These are phyloP conservation scores for Fusarium cicatricum DNA, from an alignment of 2,329 filamentous ascomycete genomes.

Conservation along the genomic window DNA sequence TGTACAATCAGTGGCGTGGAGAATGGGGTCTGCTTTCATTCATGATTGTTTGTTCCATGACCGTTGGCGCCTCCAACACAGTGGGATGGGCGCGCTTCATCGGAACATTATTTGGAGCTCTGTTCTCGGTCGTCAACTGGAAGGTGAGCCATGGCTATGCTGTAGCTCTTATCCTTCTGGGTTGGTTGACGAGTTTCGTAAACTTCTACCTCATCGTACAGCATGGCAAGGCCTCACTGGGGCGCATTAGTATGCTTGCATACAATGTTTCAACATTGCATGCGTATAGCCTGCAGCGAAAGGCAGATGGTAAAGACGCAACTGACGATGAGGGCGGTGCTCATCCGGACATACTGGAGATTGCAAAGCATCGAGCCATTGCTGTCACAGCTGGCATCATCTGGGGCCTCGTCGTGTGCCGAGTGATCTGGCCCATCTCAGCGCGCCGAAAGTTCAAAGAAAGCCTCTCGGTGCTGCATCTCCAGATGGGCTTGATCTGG, in stretches of 20 bases:
- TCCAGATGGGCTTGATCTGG: slow-evolving; percentile 96
- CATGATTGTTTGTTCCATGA: slow-evolving; percentile 99
- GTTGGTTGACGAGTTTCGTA: slow-evolving; percentile 80
- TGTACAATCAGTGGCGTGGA: slow-evolving; percentile 88
- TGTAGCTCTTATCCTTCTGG: slow-evolving; percentile 76
- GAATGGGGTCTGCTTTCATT: slow-evolving; percentile 97
- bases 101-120: slow-evolving; percentile 83
- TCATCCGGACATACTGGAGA: slow-evolving; percentile 84
- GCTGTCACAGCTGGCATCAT: slow-evolving; percentile 89
- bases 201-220: slow-evolving; percentile 92
- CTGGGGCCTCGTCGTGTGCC: slow-evolving; percentile 91
- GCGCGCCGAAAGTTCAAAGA: slow-evolving; percentile 88
- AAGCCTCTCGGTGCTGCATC: slow-evolving; percentile 85
- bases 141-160: slow-evolving; percentile 77
- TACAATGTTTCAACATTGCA: slow-evolving; percentile 97
- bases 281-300: slow-evolving; percentile 84
- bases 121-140: slow-evolving; percentile 82
- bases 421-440: slow-evolving; percentile 92
- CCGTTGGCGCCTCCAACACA: slow-evolving; percentile 95
- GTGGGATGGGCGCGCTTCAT: slow-evolving; percentile 86
- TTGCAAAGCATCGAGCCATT: slow-evolving; percentile 84
- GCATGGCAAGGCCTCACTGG: slow-evolving; percentile 85
- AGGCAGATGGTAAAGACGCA: slow-evolving; percentile 70
- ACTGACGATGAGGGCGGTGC: slow-evolving; percentile 87
- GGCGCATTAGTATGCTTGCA: slow-evolving; percentile 91